Conservation (phyloP, 2,329 filamentous ascomycete species). For the Talaromyces albobiverticillius region DNA sequence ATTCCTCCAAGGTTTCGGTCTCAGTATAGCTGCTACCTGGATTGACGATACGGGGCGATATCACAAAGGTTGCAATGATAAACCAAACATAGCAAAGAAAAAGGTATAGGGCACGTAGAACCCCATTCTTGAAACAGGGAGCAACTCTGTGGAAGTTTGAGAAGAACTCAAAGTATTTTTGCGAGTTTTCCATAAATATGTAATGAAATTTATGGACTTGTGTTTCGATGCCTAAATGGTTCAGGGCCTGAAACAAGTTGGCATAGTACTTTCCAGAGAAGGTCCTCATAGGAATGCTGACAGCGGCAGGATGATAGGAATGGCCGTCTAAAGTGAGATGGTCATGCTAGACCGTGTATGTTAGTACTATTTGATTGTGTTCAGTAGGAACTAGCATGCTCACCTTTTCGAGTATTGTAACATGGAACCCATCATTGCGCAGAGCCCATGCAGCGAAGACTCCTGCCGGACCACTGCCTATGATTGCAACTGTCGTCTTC, state of each 20-base stretch:
- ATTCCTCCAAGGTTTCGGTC: neutral
- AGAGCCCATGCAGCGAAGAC: slow-evolving; percentile 2
- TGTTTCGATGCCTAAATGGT: neutral
- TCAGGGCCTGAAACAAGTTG: slow-evolving; percentile 1
- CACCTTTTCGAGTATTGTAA: neutral
- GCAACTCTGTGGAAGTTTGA: neutral
- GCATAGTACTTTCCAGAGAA: neutral
- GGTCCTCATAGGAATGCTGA: neutral
- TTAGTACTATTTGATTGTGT: too few species aligned
- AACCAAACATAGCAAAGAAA: neutral
- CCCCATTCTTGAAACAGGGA: neutral
- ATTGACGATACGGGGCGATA: neutral
- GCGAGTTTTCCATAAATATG: neutral
- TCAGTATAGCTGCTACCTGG: neutral
- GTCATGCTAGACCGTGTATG: neutral
- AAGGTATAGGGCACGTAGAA: neutral
- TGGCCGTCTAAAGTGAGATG: neutral
- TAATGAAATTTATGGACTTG: neutral
- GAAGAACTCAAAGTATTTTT: neutral
- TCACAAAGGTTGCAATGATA: neutral
- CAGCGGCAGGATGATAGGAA: neutral
- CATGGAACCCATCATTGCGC: neutral
- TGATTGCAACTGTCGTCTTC: slow-evolving; percentile 1
- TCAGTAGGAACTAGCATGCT: neutral
- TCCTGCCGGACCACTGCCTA: slow-evolving; percentile 3